Conservation (phyloP, 371 early-diverging fungal genomes). For the Gilbertella persicaria region DNA sequence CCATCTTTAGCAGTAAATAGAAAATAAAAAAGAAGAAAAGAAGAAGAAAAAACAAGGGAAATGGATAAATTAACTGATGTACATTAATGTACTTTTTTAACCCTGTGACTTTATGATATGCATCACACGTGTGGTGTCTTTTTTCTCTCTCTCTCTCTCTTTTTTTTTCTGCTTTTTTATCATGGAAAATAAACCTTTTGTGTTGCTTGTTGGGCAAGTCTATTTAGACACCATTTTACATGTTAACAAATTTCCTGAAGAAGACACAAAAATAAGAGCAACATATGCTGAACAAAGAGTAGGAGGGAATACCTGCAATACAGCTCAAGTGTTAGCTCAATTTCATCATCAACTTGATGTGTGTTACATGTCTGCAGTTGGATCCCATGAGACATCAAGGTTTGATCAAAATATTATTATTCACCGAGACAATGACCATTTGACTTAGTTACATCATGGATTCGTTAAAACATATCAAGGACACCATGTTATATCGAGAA, state of each 20-base stretch:
- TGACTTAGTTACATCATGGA: conserved; percentile 12
- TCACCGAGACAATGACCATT: not conserved
- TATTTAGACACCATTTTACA: conserved; percentile 57
- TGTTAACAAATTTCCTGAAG: conserved; percentile 52
- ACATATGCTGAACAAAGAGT: conserved; percentile 53
- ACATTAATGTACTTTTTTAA: too few species aligned
- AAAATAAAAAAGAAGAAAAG: not conserved
- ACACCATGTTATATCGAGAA: conserved; percentile 3
- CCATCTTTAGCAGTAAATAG: not conserved
- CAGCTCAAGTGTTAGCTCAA: conserved; percentile 58
- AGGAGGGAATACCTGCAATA: conserved; percentile 74
- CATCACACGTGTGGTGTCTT: not conserved
- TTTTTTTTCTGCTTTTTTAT: conserved; percentile 1
- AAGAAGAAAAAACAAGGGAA: not conserved
- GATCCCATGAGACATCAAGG: conserved; percentile 46
- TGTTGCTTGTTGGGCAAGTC: conserved; percentile 51
- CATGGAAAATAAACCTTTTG: not conserved
- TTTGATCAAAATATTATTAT: conserved; percentile 5
- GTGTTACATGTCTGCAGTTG: conserved; percentile 54
- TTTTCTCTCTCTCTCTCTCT: not conserved
- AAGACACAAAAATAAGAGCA: conserved; percentile 64
- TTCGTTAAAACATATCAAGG: not conserved
- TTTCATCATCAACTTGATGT: conserved; percentile 23
- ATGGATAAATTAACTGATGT: not conserved
- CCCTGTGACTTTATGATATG: conserved; percentile 16